These are phyloP conservation scores for Lodderomyces jiufengensis DNA, from an alignment of 1,139 yeast species.

Conservation along the genomic window DNA sequence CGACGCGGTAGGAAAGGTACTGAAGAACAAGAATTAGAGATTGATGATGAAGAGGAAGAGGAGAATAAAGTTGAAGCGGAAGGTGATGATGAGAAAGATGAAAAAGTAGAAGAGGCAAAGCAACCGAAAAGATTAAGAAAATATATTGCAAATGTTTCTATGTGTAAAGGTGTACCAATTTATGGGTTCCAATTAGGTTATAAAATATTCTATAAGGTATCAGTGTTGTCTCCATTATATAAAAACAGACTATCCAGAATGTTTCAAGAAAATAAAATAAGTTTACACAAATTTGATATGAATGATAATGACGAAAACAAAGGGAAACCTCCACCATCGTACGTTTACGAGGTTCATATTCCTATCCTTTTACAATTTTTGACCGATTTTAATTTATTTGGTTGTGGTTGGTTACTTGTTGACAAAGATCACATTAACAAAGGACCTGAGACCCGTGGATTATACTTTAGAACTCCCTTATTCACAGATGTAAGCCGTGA, in stretches of 20 bases:
- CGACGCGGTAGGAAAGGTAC: slow-evolving; percentile 11
- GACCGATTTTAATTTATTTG: slow-evolving; percentile 77
- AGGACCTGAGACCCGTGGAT: slow-evolving; percentile 12
- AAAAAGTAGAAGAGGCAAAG: slow-evolving; percentile 1
- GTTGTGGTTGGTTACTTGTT: slow-evolving; percentile 72
- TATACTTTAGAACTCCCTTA: slow-evolving; percentile 41
- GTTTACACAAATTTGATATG: slow-evolving; percentile 6
- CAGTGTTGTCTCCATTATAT: slow-evolving; percentile 61
- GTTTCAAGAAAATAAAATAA: slow-evolving; percentile 48
- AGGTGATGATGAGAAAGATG: slow-evolving; percentile 6
- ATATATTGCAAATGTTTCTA: slow-evolving; percentile 62
- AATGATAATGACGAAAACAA: slow-evolving; percentile 4
- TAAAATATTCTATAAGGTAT: slow-evolving; percentile 61
- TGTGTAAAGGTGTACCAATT: slow-evolving; percentile 76
- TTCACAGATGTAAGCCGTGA: slow-evolving; percentile 8
- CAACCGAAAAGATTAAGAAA: slow-evolving; percentile 16
- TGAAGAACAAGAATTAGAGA: slow-evolving; percentile 12
- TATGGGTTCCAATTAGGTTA: slow-evolving; percentile 79
- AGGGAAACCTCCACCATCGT: slow-evolving; percentile 6
- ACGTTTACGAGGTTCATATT: slow-evolving; percentile 70
- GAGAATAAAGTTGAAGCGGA: slow-evolving; percentile 11
- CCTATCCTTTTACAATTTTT: slow-evolving; percentile 75
- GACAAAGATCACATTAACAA: slow-evolving; percentile 9
- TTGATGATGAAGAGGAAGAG: slow-evolving; percentile 9
- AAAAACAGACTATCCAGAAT: slow-evolving; percentile 58